Base-by-base conservation (phyloP, 2,329 filamentous ascomycete species). In the Mycogone perniciosa region DNA sequence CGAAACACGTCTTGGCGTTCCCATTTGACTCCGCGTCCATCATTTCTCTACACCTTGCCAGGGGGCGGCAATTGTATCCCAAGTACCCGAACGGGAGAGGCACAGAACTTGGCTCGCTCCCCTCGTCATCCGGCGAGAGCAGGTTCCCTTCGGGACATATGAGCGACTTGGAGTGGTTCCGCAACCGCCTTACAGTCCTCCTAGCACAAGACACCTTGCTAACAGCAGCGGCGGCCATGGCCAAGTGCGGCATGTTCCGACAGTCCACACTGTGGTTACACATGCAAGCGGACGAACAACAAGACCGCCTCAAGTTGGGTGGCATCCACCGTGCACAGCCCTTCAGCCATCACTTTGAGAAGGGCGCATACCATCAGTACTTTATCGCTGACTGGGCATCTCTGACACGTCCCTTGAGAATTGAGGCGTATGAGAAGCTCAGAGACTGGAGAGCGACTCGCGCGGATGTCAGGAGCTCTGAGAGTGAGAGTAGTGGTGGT, bases 1-100 rank as follows among this genome's bases (percentile, higher is more conserved):
- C 72, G 4, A 75, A 74, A 53, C 72, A 76, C 56, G 60, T 72
- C 0, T 71, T 68, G 63, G 70, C 70, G 2, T 73, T 72, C 38
- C 71, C 71, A 0, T 73, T 72, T 48, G 71, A 74, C 52, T 65
- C 70, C 2, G 73, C 67, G 69, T 73, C 70, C 27, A 63, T 75
- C 27, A 54, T 67, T 5, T 62, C 67, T 6, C 62, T 69, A 6
- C 71, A 73, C 46, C 61, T 73, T 2, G 48, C 62, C 2, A 59
- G 69, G n/a, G 65, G 64, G n/a, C 59, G 60, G 2, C 53, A 62
- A 40, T 54, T 69, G 41, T 73, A 74, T 51, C 60, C 66, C 3
- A 46, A 47, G 2, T 44, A 49, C 27, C 35, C 48, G 5, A 11
- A 26, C 10, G 47, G 31, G 1, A 33, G 27, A 20, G 11, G 7